A percentile compares a stretch with the other conserved stretches of the same genome.
These are phyloP conservation scores for Forsythia viridissima DNA, from an alignment of 257 asterid species.

Conservation along the genomic window DNA sequence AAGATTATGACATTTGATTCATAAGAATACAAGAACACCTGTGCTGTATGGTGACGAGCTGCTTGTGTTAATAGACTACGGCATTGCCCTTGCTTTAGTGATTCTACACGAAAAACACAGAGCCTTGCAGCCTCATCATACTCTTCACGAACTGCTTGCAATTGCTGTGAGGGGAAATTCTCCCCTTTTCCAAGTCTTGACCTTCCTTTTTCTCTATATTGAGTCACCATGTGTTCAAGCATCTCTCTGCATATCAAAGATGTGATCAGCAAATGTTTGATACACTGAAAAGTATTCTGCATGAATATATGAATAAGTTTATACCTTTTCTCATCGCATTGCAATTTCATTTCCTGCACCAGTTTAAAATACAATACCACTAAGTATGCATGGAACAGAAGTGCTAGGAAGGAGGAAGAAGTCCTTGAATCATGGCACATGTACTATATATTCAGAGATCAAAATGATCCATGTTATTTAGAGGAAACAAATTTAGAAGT, in stretches of 20 bases:
- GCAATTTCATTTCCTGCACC: constrained; percentile 95
- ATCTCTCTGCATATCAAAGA: constrained; percentile 56
- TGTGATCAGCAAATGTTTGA: constrained; percentile 22
- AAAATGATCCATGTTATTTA: background rate
- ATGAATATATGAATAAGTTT: constrained; percentile 1
- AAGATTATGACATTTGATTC: constrained; percentile 10
- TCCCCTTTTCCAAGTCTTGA: constrained; percentile 85
- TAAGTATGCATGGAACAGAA: constrained; percentile 8
- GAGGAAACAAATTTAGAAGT: background rate
- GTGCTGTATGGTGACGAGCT: constrained; percentile 95
- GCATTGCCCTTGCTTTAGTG: constrained; percentile 94
- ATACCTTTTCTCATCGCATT: constrained; percentile 92
- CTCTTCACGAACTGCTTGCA: constrained; percentile 82
- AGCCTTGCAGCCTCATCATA: constrained; percentile 84
- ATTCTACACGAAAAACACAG: constrained; percentile 87
- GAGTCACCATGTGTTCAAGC: constrained; percentile 80
- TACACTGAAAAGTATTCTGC: constrained; percentile 3
- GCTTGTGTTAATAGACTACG: constrained; percentile 91
- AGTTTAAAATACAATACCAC: constrained; percentile 30
- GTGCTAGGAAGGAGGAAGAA: constrained; percentile 1
- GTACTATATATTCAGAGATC: background rate
- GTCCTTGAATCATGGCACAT: background rate
- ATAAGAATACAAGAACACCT: constrained; percentile 46
- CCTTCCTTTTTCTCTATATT: constrained; percentile 63
- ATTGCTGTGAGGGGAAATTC: constrained; percentile 62